A percentile compares a stretch with the other conserved stretches of the same genome.
phyloP scores from a whole-genome alignment of 345 rosid species.

The Populus pruinosa region DNA sequence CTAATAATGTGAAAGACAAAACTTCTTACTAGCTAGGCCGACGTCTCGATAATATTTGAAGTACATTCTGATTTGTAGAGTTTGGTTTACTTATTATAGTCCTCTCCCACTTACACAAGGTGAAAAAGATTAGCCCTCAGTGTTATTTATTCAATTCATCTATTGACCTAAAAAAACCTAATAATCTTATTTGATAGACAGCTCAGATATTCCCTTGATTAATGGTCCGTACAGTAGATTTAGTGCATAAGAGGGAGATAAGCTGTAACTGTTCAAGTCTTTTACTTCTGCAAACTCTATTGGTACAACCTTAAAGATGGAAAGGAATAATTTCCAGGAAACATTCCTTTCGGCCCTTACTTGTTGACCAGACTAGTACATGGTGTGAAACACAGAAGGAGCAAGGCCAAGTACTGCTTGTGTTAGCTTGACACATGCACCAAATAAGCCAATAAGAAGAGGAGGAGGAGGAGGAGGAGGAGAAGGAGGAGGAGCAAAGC shows the following conservation, averaged over 20 bases:
- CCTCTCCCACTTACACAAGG: neutral
- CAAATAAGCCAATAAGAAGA: neutral
- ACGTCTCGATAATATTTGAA: too few species aligned
- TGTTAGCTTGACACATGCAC: neutral
- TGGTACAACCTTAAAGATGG: slow-evolving; percentile 3
- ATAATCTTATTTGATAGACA: neutral
- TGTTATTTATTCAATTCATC: neutral
- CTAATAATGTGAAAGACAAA: too few species aligned
- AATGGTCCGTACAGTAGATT: slow-evolving; percentile 18
- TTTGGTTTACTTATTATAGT: neutral
- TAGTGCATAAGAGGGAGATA: neutral
- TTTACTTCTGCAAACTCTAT: neutral
- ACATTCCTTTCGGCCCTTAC: slow-evolving; percentile 16
- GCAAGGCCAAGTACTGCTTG: neutral
- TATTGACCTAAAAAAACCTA: neutral
- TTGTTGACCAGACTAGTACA: slow-evolving; percentile 26
- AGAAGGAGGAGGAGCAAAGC: neutral
- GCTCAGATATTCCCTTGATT: slow-evolving; percentile 20
- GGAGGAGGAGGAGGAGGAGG: neutral
- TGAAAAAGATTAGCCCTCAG: neutral
- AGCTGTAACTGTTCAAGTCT: slow-evolving; percentile 7
- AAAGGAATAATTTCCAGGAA: slow-evolving; percentile 15
- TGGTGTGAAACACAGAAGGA: slow-evolving; percentile 7
- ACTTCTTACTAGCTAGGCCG: too few species aligned
- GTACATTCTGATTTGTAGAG: neutral